Conservation (phyloP, 2,329 filamentous ascomycete genomes). For the Catunica adiposa region DNA sequence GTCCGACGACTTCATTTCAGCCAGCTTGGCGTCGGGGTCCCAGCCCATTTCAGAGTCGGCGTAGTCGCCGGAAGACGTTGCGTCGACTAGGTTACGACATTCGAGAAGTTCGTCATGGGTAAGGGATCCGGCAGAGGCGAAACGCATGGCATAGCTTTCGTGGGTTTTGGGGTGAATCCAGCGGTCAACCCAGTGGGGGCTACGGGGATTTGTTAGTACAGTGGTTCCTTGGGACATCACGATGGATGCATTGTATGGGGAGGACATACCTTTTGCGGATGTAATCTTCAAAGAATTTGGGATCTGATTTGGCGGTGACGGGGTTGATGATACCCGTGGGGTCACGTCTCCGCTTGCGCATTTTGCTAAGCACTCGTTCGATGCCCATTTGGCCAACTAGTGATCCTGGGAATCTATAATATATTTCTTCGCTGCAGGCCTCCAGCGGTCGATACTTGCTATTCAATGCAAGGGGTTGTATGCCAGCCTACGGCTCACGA, state of each 20-base stretch:
- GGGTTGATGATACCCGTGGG: conserved; percentile 67
- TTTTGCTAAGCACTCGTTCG: conserved; percentile 12
- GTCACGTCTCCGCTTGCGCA: conserved; percentile 14
- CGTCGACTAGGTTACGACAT: conserved; percentile 41
- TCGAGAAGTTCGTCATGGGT: conserved; percentile 29
- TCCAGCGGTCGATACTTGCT: background rate
- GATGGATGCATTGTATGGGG: background rate
- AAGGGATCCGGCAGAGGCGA: conserved; percentile 28
- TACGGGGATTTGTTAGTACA: background rate
- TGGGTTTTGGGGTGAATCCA: conserved; percentile 37
- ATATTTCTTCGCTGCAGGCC: background rate
- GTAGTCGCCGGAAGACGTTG: conserved; percentile 50
- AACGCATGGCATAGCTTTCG: conserved; percentile 26
- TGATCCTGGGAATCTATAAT: background rate
- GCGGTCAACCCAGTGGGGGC: conserved; percentile 20
- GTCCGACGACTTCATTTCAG: conserved; percentile 51
- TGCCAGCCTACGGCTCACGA: background rate
- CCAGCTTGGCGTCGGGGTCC: conserved; percentile 41
- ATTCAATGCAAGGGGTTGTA: background rate
- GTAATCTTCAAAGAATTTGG: conserved; percentile 27
- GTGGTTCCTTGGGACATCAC: background rate
- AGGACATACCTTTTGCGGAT: conserved; percentile 12
- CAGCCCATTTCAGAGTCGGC: conserved; percentile 44
- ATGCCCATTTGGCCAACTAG: conserved; percentile 9
- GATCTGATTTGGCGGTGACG: conserved; percentile 84